phyloP scores from a whole-genome alignment of 495 filamentous ascomycete genomes.

The Annulohypoxylon bovei region DNA sequence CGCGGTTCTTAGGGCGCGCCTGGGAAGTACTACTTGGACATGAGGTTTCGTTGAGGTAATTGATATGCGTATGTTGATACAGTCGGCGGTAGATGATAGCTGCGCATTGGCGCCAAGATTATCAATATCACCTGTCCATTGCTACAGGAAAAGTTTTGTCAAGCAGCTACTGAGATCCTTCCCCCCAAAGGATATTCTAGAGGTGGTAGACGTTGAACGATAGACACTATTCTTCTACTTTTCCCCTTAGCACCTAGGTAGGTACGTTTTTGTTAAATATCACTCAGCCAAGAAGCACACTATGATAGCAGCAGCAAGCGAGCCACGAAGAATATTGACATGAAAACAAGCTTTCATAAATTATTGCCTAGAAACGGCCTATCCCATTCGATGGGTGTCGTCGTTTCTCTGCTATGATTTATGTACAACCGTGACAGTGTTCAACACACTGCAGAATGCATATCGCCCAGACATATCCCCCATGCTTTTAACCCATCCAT shows the following conservation, averaged over 20 bases:
- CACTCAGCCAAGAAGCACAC: not conserved
- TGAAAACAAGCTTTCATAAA: not conserved
- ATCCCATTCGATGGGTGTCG: constrained; percentile 2
- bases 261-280: not conserved
- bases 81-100: constrained; percentile 1
- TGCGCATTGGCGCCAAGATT: constrained; percentile 29
- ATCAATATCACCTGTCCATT: constrained; percentile 23
- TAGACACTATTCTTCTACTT: not conserved
- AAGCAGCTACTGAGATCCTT: not conserved
- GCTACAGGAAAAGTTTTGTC: not conserved
- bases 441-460: constrained; percentile 31
- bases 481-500: constrained; percentile 24
- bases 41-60: constrained; percentile 3
- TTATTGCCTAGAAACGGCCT: not conserved
- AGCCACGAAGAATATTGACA: not conserved
- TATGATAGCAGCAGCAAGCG: not conserved
- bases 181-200: not conserved
- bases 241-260: no score
- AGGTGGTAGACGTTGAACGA: not conserved
- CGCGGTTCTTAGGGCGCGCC: not conserved
- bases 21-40: not conserved
- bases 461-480: constrained; percentile 14
- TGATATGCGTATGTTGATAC: constrained; percentile 7
- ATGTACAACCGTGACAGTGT: constrained; percentile 5
- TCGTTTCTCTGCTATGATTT: not conserved